Evolutionary conservation across 495 filamentous ascomycete genomes (phyloP).

Genomic region (Cercophora samala): DNA sequence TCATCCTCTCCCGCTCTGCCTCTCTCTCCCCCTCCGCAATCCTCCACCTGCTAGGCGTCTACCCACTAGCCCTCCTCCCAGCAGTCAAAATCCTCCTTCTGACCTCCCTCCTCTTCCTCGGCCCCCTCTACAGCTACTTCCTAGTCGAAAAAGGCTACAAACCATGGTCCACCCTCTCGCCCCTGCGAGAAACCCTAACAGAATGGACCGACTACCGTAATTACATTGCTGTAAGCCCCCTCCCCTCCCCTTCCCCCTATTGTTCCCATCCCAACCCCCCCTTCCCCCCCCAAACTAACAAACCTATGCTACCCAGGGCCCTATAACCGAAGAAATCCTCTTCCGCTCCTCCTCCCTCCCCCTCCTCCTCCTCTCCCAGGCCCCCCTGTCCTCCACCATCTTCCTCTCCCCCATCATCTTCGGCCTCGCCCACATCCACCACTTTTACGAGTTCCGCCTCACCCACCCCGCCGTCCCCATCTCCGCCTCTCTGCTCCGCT

Average conservation of each 20-base stretch:
- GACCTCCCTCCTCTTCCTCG: constrained; percentile 75
- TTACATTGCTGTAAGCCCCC: constrained; percentile 45
- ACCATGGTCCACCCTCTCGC: constrained; percentile 52
- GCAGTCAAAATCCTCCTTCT: constrained; percentile 58
- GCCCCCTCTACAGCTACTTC: constrained; percentile 75
- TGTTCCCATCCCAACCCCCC: too few relatives aligned
- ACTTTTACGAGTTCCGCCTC: constrained; percentile 90
- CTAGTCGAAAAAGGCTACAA: constrained; percentile 69
- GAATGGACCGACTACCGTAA: constrained; percentile 59
- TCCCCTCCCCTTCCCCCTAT: neutral
- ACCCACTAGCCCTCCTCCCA: constrained; percentile 64
- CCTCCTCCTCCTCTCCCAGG: constrained; percentile 71
- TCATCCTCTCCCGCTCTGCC: constrained; percentile 48
- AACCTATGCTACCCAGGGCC: constrained; percentile 60
- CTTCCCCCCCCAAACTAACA: neutral
- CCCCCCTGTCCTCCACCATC: constrained; percentile 57
- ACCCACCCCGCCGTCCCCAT: constrained; percentile 68
- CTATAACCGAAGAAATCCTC: constrained; percentile 87
- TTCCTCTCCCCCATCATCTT: constrained; percentile 86
- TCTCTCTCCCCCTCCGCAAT: constrained; percentile 44
- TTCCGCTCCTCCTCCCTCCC: constrained; percentile 84
- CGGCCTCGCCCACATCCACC: constrained; percentile 91
- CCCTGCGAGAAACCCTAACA: constrained; percentile 30
- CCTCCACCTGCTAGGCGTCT: constrained; percentile 68
- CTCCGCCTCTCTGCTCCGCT: constrained; percentile 59